These are phyloP conservation scores for Ceratocystis lukuohia DNA, from an alignment of 2,329 filamentous ascomycete species.

Conservation along the genomic window DNA sequence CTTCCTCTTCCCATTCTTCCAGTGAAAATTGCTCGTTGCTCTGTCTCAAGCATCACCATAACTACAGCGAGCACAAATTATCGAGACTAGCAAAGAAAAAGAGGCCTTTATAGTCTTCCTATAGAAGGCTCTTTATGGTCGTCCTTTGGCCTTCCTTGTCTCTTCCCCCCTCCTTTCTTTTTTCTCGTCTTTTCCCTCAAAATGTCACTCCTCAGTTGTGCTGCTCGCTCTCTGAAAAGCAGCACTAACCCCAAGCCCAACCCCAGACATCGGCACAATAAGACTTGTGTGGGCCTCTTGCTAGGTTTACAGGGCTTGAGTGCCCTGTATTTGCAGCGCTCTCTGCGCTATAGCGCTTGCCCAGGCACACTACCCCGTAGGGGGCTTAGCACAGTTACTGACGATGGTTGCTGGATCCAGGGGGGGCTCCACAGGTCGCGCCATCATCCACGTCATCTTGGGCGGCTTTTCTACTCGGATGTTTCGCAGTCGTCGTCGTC, in stretches of 20 bases:
- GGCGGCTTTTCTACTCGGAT: background rate
- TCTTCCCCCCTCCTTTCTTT: background rate
- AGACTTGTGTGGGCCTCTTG: background rate
- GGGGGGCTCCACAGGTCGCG: background rate
- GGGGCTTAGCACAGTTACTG: background rate
- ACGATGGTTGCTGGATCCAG: background rate
- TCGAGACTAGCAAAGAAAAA: background rate
- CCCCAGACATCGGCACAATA: background rate
- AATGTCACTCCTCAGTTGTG: conserved; percentile 17
- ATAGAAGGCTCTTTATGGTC: background rate
- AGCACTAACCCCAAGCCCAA: background rate
- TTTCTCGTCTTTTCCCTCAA: background rate
- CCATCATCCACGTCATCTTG: conserved; percentile 1
- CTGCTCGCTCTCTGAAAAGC: conserved; percentile 3
- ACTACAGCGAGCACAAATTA: no score
- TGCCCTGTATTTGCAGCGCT: background rate
- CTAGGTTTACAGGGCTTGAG: background rate
- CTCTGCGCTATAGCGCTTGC: background rate
- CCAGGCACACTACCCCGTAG: background rate
- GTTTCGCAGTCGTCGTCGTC: background rate
- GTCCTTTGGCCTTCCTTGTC: no score
- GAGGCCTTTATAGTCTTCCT: background rate
- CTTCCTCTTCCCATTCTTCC: background rate
- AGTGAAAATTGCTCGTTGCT: background rate
- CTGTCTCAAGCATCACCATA: no score